phyloP scores from a whole-genome alignment of 331 rosid species.

The Quercus lobata region DNA sequence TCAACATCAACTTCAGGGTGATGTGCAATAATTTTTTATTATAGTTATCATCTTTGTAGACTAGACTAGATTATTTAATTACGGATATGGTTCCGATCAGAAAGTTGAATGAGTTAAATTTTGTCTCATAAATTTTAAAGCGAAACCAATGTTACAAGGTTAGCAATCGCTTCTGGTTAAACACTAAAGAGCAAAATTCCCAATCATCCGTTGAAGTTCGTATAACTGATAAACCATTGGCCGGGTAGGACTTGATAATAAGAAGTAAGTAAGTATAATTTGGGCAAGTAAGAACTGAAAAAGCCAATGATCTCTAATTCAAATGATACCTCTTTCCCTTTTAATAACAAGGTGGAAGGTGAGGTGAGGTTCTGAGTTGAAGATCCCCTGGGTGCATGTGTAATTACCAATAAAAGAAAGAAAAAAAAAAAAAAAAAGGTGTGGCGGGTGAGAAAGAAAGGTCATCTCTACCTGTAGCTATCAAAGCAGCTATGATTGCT shows the following conservation, averaged over 20 bases:
- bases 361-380: too few relatives aligned
- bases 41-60: neutral
- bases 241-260: neutral
- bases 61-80: neutral
- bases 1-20: neutral
- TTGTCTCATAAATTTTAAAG: neutral
- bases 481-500: constrained; percentile 46
- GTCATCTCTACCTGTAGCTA: constrained; percentile 34
- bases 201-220: neutral
- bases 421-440: neutral
- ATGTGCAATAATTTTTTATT: neutral
- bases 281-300: neutral
- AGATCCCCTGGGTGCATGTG: neutral
- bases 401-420: neutral
- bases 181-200: neutral
- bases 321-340: too few relatives aligned
- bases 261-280: neutral
- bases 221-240: neutral
- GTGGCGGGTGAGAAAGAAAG: neutral
- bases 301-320: too few relatives aligned
- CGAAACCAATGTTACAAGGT: neutral
- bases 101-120: neutral
- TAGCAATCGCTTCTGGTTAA: neutral
- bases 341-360: too few relatives aligned
- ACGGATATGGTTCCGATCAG: neutral